These are phyloP conservation scores for Graphilbum ipis-grandicollis DNA, from an alignment of 2,329 filamentous ascomycete genomes.

Conservation along the genomic window DNA sequence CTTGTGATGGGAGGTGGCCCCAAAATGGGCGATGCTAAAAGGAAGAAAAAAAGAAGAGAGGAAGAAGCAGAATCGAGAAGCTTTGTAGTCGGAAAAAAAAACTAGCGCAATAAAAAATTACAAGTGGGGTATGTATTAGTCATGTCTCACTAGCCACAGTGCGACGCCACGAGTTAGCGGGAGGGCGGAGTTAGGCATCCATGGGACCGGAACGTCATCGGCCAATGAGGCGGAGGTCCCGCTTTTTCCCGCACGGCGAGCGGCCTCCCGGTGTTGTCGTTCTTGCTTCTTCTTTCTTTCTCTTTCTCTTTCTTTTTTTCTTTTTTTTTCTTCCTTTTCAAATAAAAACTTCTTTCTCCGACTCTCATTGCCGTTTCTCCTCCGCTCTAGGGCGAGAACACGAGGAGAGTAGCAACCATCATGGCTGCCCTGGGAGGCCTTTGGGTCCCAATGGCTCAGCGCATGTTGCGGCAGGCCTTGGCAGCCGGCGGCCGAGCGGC, in stretches of 20 bases:
- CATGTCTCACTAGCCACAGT: neutral
- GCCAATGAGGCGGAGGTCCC: neutral
- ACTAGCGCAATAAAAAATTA: slow-evolving; percentile 4
- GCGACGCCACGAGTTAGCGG: neutral
- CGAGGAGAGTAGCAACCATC: slow-evolving; percentile 11
- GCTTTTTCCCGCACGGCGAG: neutral
- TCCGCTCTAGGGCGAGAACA: neutral
- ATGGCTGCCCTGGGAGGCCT: slow-evolving; percentile 41
- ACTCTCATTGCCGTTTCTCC: slow-evolving; percentile 2
- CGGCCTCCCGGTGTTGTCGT: no score
- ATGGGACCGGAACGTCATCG: neutral
- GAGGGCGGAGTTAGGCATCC: neutral
- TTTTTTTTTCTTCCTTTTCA: slow-evolving; percentile 1
- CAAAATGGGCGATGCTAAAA: neutral
- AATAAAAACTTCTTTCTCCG: no score
- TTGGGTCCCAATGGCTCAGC: slow-evolving; percentile 38
- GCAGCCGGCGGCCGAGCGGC: slow-evolving; percentile 24
- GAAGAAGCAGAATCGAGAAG: neutral
- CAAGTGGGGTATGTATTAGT: slow-evolving; percentile 3
- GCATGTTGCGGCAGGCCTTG: slow-evolving; percentile 34
- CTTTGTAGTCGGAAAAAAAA: neutral
- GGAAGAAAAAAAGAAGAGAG: slow-evolving; percentile 7
- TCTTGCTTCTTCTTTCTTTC: neutral
- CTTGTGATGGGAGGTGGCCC: no score
- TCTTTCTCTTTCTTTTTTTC: neutral